These are phyloP conservation scores for Ascochyta clinopodiicola DNA, from an alignment of 2,329 filamentous ascomycete species.

Conservation along the genomic window DNA sequence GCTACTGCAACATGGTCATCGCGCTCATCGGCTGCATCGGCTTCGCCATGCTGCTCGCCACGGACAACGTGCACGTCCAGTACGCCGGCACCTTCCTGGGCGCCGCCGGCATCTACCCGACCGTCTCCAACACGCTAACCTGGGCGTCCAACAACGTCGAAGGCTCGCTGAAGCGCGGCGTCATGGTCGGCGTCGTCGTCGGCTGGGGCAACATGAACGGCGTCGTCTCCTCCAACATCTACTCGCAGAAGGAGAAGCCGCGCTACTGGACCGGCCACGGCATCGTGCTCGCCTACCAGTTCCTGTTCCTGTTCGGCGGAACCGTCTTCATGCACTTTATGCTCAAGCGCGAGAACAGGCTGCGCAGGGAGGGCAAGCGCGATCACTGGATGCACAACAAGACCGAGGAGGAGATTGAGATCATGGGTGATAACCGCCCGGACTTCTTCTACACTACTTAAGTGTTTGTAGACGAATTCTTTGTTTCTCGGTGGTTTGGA, in stretches of 20 bases:
- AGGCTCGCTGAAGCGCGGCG: constrained; percentile 90
- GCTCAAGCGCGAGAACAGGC: constrained; percentile 72
- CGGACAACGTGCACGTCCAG: constrained; percentile 68
- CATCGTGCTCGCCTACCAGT: constrained; percentile 75
- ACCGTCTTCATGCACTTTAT: constrained; percentile 69
- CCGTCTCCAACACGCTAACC: constrained; percentile 83
- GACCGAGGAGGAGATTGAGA: constrained; percentile 66
- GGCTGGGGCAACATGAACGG: constrained; percentile 93
- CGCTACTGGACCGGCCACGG: constrained; percentile 77
- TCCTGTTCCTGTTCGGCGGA: constrained; percentile 73
- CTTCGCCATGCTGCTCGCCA: constrained; percentile 79
- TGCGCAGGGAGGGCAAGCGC: constrained; percentile 67
- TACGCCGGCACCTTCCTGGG: constrained; percentile 87
- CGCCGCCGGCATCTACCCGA: constrained; percentile 87
- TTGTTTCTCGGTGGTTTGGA: not conserved
- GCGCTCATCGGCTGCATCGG: constrained; percentile 76
- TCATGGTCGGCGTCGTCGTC: constrained; percentile 86
- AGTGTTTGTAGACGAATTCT: not conserved
- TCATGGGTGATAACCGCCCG: constrained; percentile 71
- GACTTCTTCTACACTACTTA: constrained; percentile 74
- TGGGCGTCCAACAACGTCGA: constrained; percentile 92
- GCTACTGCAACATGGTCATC: constrained; percentile 78
- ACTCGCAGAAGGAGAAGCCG: constrained; percentile 64
- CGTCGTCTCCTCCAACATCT: constrained; percentile 84
- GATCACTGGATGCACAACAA: constrained; percentile 73